Evolutionary conservation across 495 filamentous ascomycete species (phyloP).

Genomic region (Lindgomyces ingoldianus): DNA sequence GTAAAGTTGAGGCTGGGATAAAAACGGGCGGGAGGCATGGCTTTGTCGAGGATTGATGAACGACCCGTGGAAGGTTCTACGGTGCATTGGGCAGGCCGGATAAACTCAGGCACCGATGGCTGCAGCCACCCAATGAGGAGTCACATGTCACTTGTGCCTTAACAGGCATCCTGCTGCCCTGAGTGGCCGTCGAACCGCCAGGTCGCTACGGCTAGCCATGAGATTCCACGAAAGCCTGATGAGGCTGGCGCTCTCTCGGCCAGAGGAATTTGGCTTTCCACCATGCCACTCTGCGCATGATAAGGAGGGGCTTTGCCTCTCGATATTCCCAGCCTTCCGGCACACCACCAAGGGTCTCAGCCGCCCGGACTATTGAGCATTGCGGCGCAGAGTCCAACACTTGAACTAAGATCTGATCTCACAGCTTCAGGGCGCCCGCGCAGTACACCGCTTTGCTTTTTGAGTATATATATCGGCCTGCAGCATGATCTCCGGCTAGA

Average conservation of each 20-base stretch:
- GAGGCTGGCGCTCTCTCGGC: background rate
- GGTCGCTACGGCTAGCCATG: background rate
- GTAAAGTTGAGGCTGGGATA: background rate
- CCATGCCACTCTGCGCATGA: background rate
- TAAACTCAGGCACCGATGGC: background rate
- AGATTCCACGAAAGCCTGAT: background rate
- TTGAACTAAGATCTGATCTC: constrained; percentile 5
- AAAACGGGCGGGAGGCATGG: too few species aligned
- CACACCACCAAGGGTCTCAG: background rate
- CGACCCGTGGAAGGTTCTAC: too few species aligned
- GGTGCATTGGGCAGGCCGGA: background rate
- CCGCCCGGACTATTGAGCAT: background rate
- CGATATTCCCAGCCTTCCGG: background rate
- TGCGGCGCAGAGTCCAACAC: background rate
- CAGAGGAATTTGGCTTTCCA: background rate
- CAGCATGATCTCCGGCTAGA: constrained; percentile 22
- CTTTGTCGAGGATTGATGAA: too few species aligned
- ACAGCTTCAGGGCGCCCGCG: constrained; percentile 3
- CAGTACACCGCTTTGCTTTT: constrained; percentile 12
- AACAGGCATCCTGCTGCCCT: background rate
- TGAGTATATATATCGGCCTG: background rate
- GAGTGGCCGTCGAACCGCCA: constrained; percentile 1
- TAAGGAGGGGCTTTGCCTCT: constrained; percentile 3
- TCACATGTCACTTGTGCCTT: background rate
- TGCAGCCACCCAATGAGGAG: background rate